Evolutionary conservation across 495 filamentous ascomycete genomes (phyloP).

Genomic region (Amorphotheca resinae): DNA sequence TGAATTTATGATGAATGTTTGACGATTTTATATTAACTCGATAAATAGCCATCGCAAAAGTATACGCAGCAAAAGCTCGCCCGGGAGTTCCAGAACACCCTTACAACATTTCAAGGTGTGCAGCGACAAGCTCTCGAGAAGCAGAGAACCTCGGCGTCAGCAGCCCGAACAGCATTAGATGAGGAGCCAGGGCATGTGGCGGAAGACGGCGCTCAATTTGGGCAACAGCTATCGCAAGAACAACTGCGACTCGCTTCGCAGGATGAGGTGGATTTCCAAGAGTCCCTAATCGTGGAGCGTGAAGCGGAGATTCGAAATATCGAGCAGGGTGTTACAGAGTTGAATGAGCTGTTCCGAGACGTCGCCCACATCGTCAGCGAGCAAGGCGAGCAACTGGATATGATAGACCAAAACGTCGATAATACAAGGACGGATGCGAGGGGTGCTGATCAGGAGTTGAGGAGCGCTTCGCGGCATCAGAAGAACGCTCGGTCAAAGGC

Average conservation of each 20-base stretch:
- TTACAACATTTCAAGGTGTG: slow-evolving; percentile 80
- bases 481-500: slow-evolving; percentile 85
- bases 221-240: slow-evolving; percentile 57
- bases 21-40: slow-evolving; percentile 13
- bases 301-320: slow-evolving; percentile 95
- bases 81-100: slow-evolving; percentile 74
- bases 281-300: slow-evolving; percentile 85
- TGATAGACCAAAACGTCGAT: slow-evolving; percentile 78
- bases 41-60: slow-evolving; percentile 65
- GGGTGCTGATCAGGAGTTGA: slow-evolving; percentile 75
- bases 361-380: slow-evolving; percentile 92
- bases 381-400: slow-evolving; percentile 82
- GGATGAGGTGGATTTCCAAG: slow-evolving; percentile 96
- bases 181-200: slow-evolving; percentile 28
- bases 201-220: slow-evolving; percentile 22
- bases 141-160: slow-evolving; percentile 71
- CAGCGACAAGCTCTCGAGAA: slow-evolving; percentile 86
- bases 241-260: slow-evolving; percentile 75
- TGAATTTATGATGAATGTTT: not conserved
- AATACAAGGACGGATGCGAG: slow-evolving; percentile 64
- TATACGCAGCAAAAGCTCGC: slow-evolving; percentile 93
- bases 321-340: slow-evolving; percentile 85
- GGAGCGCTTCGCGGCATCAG: slow-evolving; percentile 76
- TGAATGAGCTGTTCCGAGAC: slow-evolving; percentile 94
- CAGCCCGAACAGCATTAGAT: slow-evolving; percentile 61